A percentile compares a stretch with the other conserved stretches of the same genome.
These are phyloP conservation scores for Omphalotus guepiniiformis DNA, from an alignment of 768 basidiomycete species.

Conservation along the genomic window DNA sequence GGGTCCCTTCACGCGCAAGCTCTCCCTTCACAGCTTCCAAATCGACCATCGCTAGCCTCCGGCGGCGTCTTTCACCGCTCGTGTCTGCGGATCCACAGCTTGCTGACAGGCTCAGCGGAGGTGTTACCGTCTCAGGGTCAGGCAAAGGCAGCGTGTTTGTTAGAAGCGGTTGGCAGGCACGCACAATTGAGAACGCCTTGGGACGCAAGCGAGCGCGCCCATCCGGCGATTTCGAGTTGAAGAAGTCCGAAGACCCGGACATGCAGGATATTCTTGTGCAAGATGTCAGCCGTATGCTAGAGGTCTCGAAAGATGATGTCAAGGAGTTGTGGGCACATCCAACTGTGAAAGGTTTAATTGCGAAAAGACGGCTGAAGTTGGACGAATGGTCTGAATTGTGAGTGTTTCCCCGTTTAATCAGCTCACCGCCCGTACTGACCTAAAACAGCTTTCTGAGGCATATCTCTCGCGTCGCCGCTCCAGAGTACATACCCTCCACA, in stretches of 20 bases:
- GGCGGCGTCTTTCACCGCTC: slow-evolving; percentile 56
- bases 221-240: slow-evolving; percentile 24
- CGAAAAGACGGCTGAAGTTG: slow-evolving; percentile 64
- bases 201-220: slow-evolving; percentile 25
- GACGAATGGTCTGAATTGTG: slow-evolving; percentile 91
- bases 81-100: slow-evolving; percentile 59
- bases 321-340: slow-evolving; percentile 70
- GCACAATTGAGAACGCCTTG: slow-evolving; percentile 53
- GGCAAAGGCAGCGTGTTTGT: slow-evolving; percentile 75
- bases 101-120: slow-evolving; percentile 71
- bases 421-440: slow-evolving; percentile 13
- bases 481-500: slow-evolving; percentile 70
- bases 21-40: slow-evolving; percentile 20
- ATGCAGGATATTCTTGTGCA: slow-evolving; percentile 50
- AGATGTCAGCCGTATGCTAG: slow-evolving; percentile 58
- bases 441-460: slow-evolving; percentile 64
- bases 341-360: slow-evolving; percentile 63
- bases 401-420: slow-evolving; percentile 25
- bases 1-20: slow-evolving; percentile 12
- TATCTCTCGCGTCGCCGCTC: slow-evolving; percentile 65
- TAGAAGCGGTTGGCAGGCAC: slow-evolving; percentile 77
- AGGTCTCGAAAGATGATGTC: slow-evolving; percentile 59
- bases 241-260: slow-evolving; percentile 16
- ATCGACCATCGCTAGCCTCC: slow-evolving; percentile 45
- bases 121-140: slow-evolving; percentile 68